A percentile compares a stretch with the other conserved stretches of the same genome.
Evolutionary conservation across 306 rosid genomes (phyloP).

Genomic region (Cucurbita ficifolia): DNA sequence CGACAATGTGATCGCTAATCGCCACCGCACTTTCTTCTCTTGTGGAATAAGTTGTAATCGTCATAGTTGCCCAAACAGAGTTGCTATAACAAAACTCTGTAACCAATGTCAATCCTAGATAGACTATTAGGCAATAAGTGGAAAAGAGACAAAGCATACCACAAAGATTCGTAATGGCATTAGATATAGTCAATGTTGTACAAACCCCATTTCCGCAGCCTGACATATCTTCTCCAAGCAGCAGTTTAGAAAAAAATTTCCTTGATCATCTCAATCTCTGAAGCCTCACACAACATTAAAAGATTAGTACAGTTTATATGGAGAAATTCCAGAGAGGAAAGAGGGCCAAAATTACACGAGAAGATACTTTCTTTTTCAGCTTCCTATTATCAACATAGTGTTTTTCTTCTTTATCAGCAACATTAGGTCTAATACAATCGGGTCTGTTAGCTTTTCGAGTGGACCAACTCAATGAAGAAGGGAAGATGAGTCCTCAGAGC

Average conservation of each 20-base stretch:
- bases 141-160: slow-evolving; percentile 10
- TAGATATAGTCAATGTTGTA: slow-evolving; percentile 36
- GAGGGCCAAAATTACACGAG: slow-evolving; percentile 22
- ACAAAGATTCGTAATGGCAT: slow-evolving; percentile 48
- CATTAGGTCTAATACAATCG: slow-evolving; percentile 19
- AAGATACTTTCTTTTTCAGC: slow-evolving; percentile 34
- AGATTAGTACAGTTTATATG: background rate
- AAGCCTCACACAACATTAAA: background rate
- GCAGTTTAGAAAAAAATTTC: slow-evolving; percentile 41
- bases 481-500: slow-evolving; percentile 61
- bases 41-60: slow-evolving; percentile 36
- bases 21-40: slow-evolving; percentile 45
- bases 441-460: slow-evolving; percentile 24
- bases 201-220: slow-evolving; percentile 51
- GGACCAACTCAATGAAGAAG: slow-evolving; percentile 56
- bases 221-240: slow-evolving; percentile 60
- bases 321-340: background rate
- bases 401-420: slow-evolving; percentile 20
- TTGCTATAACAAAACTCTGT: slow-evolving; percentile 18
- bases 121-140: no score
- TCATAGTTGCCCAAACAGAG: slow-evolving; percentile 45
- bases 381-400: slow-evolving; percentile 30
- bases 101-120: no score
- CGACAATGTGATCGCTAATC: slow-evolving; percentile 39
- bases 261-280: slow-evolving; percentile 47